A percentile compares a stretch with the other conserved stretches of the same genome.
These are phyloP conservation scores for Isabelozyma pseudorhagii DNA, from an alignment of 805 yeast species.

Conservation along the genomic window DNA sequence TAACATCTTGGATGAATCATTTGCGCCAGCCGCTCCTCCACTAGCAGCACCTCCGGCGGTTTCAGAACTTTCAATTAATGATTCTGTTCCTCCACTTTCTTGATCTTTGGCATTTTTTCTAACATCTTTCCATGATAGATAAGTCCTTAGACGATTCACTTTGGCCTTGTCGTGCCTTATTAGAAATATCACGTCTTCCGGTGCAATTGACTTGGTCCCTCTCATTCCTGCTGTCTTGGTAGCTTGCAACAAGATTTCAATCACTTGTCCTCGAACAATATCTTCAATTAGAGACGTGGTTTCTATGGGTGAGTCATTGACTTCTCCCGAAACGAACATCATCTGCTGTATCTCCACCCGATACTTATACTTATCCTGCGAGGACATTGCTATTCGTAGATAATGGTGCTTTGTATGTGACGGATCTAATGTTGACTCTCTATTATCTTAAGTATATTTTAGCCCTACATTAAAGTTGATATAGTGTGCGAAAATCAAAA, in stretches of 20 bases:
- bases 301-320: constrained; percentile 89
- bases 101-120: constrained; percentile 72
- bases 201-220: constrained; percentile 79
- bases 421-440: no score
- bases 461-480: neutral
- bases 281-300: constrained; percentile 94
- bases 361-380: constrained; percentile 60
- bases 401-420: neutral
- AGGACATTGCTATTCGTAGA: neutral
- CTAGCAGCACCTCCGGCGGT: constrained; percentile 41
- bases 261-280: constrained; percentile 91
- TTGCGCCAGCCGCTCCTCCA: constrained; percentile 22
- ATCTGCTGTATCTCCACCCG: constrained; percentile 91
- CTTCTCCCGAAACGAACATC: constrained; percentile 98
- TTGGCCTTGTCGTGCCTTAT: constrained; percentile 93
- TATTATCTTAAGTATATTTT: no score
- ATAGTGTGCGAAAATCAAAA: neutral
- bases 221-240: constrained; percentile 73
- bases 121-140: constrained; percentile 94
- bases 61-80: constrained; percentile 49
- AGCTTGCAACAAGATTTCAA: constrained; percentile 76
- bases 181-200: constrained; percentile 90
- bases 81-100: constrained; percentile 50
- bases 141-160: constrained; percentile 85
- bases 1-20: constrained; percentile 40